Percentiles rank a stretch among this genome's conserved stretches.
phyloP scores from a whole-genome alignment of 768 basidiomycete genomes.

The Lentinula guzmanii region DNA sequence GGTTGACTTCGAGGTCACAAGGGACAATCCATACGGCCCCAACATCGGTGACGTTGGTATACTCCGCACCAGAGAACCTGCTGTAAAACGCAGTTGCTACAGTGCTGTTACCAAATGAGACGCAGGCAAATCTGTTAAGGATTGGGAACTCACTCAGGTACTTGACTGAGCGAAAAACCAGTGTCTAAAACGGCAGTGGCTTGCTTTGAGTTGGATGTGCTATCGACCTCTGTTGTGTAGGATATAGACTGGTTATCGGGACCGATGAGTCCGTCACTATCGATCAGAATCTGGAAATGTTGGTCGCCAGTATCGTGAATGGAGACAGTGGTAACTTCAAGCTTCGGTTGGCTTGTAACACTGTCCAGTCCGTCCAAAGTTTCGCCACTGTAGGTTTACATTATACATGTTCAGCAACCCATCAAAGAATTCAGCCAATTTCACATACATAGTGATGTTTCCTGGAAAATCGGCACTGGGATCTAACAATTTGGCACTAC shows the following conservation, averaged over 20 bases:
- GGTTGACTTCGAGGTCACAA: conserved; percentile 56
- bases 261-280: conserved; percentile 55
- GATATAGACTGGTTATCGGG: conserved; percentile 49
- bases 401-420: not conserved
- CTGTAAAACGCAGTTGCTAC: conserved; percentile 61
- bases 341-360: conserved; percentile 44
- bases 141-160: conserved; percentile 35
- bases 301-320: conserved; percentile 33
- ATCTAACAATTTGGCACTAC: conserved; percentile 23
- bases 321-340: conserved; percentile 38
- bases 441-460: conserved; percentile 42
- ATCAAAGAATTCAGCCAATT: not conserved
- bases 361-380: conserved; percentile 41
- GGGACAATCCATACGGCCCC: conserved; percentile 57
- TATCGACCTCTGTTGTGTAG: conserved; percentile 38
- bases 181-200: conserved; percentile 63
- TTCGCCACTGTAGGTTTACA: conserved; percentile 31
- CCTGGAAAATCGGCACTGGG: conserved; percentile 48
- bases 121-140: conserved; percentile 10
- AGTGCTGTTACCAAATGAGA: conserved; percentile 20
- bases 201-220: conserved; percentile 35
- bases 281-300: conserved; percentile 63
- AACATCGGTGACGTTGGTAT: conserved; percentile 27
- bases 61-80: conserved; percentile 45
- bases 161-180: conserved; percentile 63